Percentiles rank a stretch among this genome's conserved stretches.
Evolutionary conservation across 2,329 filamentous ascomycete species (phyloP).

Genomic region (Trichoderma sp.): DNA sequence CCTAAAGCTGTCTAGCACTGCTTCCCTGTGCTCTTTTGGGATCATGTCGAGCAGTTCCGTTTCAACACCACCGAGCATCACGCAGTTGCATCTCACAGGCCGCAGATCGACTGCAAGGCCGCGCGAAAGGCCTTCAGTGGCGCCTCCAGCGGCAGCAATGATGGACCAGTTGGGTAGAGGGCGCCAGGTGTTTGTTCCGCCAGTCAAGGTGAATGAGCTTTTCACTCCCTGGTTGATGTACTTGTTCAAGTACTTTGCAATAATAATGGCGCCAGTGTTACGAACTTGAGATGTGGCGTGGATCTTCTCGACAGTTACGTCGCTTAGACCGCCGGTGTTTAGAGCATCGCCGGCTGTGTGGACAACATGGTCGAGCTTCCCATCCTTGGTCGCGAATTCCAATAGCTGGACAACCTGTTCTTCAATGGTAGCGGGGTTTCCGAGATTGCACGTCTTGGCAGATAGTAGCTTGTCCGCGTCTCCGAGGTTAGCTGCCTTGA

Average conservation of each 20-base stretch:
- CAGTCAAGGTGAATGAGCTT: constrained; percentile 56
- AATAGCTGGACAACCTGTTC: constrained; percentile 50
- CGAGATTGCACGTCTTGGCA: constrained; percentile 28
- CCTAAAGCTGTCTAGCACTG: constrained; percentile 20
- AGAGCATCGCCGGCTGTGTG: constrained; percentile 53
- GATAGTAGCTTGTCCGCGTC: constrained; percentile 26
- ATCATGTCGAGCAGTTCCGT: constrained; percentile 41
- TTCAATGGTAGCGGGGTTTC: constrained; percentile 23
- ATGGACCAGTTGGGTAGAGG: constrained; percentile 53
- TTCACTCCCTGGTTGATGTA: constrained; percentile 43
- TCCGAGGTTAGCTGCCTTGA: constrained; percentile 38
- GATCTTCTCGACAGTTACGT: constrained; percentile 41
- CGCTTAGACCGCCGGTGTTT: constrained; percentile 37
- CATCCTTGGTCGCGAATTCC: constrained; percentile 43
- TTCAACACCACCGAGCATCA: constrained; percentile 53
- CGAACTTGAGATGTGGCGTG: constrained; percentile 47
- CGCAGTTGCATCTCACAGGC: constrained; percentile 62
- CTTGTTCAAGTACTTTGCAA: constrained; percentile 48
- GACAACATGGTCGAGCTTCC: constrained; percentile 56
- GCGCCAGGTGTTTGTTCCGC: constrained; percentile 49
- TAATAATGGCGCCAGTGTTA: constrained; percentile 49
- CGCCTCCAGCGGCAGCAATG: constrained; percentile 48
- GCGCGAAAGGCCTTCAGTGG: constrained; percentile 51
- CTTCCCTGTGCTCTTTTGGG: constrained; percentile 21
- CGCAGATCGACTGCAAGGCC: constrained; percentile 61